phyloP scores from a whole-genome alignment of 2,329 filamentous ascomycete genomes.

The Penicillium sp. region DNA sequence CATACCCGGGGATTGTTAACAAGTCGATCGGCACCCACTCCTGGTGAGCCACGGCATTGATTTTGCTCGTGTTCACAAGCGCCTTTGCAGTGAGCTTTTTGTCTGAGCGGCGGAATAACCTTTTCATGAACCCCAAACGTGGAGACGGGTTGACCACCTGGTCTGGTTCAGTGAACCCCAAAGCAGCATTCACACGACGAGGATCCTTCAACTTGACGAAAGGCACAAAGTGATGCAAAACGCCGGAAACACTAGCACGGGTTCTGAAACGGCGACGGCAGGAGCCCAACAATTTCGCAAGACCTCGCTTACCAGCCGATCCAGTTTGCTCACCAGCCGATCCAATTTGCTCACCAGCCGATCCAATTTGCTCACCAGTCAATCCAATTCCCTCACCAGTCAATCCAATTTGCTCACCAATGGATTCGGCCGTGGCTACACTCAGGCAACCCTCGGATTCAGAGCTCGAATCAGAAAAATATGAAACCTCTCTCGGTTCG shows the following conservation, averaged over 20 bases:
- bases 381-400: too few relatives aligned
- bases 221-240: background rate
- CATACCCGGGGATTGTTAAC: too few relatives aligned
- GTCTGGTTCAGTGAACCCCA: constrained; percentile 1
- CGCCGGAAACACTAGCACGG: background rate
- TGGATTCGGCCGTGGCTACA: too few relatives aligned
- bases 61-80: constrained; percentile 3
- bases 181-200: background rate
- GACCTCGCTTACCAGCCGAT: too few relatives aligned
- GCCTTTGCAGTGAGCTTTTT: background rate
- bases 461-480: too few relatives aligned
- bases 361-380: too few relatives aligned
- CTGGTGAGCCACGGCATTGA: background rate
- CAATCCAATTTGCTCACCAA: too few relatives aligned
- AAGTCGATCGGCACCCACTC: background rate
- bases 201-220: background rate
- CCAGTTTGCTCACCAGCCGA: too few relatives aligned
- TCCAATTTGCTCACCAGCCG: too few relatives aligned
- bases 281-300: background rate
- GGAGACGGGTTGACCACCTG: background rate
- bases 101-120: background rate
- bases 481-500: too few relatives aligned
- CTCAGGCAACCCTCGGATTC: too few relatives aligned
- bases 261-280: too few relatives aligned
- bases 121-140: background rate